A percentile compares a stretch with the other conserved stretches of the same genome.
Evolutionary conservation across 208 protist genomes (phyloP).

Genomic region (Leishmania arabica): DNA sequence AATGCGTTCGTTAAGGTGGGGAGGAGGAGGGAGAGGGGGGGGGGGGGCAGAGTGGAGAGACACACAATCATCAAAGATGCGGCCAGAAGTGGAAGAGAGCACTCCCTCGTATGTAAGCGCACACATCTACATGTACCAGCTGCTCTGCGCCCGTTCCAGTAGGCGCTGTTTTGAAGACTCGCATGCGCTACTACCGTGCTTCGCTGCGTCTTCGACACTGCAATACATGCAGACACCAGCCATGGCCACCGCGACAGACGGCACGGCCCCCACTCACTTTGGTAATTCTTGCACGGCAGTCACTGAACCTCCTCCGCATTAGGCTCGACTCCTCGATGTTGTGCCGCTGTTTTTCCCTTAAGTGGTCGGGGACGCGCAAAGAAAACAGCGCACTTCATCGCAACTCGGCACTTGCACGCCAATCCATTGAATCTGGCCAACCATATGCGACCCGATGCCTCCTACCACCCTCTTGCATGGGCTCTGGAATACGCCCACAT

Average conservation of each 20-base stretch:
- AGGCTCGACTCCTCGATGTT: not conserved
- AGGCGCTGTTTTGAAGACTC: not conserved
- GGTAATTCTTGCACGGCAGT: not conserved
- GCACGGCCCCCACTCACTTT: not conserved
- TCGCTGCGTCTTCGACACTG: too few species aligned
- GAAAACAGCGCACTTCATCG: not conserved
- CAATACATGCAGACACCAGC: not conserved
- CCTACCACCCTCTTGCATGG: not conserved
- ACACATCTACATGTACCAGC: not conserved
- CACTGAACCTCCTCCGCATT: not conserved
- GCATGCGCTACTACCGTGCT: not conserved
- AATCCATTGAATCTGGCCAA: too few species aligned
- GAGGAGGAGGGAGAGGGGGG: not conserved
- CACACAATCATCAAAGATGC: not conserved
- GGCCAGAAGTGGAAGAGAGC: not conserved
- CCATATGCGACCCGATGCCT: not conserved
- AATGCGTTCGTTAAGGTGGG: not conserved
- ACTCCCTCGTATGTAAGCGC: not conserved
- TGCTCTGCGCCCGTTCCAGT: not conserved
- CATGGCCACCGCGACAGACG: not conserved
- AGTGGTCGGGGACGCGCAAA: not conserved
- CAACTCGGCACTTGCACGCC: not conserved
- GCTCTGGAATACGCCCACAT: not conserved
- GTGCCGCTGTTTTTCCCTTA: too few species aligned
- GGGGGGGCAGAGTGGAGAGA: not conserved